Percentiles rank a stretch among this genome's conserved stretches.
Evolutionary conservation across 257 asterid genomes (phyloP).

Genomic region (Cinchona pubescens): DNA sequence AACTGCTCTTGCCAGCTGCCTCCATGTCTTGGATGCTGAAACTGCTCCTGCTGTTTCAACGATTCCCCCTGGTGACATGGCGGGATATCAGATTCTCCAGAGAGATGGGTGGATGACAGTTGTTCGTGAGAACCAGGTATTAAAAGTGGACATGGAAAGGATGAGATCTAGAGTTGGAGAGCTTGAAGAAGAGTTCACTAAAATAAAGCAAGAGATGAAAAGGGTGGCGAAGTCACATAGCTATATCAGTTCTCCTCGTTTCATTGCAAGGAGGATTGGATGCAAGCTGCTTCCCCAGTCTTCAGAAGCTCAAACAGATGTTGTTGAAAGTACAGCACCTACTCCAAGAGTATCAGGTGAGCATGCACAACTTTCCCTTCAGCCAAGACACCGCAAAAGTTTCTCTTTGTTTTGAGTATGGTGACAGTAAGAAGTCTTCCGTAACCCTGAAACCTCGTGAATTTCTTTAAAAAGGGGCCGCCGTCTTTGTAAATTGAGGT

Average conservation of each 20-base stretch:
- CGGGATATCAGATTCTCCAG: slow-evolving; percentile 54
- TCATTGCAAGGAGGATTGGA: slow-evolving; percentile 38
- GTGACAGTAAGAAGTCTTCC: background rate
- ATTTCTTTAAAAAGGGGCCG: background rate
- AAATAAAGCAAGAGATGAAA: slow-evolving; percentile 79
- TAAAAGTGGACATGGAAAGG: slow-evolving; percentile 77
- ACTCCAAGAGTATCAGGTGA: slow-evolving; percentile 72
- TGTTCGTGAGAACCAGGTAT: slow-evolving; percentile 75
- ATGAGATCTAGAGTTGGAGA: slow-evolving; percentile 87
- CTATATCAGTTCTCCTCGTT: slow-evolving; percentile 61
- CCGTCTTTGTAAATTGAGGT: background rate
- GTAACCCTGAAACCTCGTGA: background rate
- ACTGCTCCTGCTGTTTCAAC: slow-evolving; percentile 50
- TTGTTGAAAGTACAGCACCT: slow-evolving; percentile 51
- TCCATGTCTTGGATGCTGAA: slow-evolving; percentile 66
- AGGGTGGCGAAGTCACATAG: slow-evolving; percentile 70
- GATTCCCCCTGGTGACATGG: slow-evolving; percentile 35
- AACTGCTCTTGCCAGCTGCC: slow-evolving; percentile 78
- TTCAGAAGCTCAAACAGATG: slow-evolving; percentile 48
- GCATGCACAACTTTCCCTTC: slow-evolving; percentile 37
- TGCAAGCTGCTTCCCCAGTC: slow-evolving; percentile 60
- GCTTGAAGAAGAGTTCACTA: slow-evolving; percentile 74
- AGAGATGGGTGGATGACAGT: slow-evolving; percentile 87
- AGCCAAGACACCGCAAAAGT: slow-evolving; percentile 54
- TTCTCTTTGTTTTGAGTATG: slow-evolving; percentile 45